Base-by-base conservation (phyloP, 2,329 filamentous ascomycete genomes). In the Claviceps pusilla region DNA sequence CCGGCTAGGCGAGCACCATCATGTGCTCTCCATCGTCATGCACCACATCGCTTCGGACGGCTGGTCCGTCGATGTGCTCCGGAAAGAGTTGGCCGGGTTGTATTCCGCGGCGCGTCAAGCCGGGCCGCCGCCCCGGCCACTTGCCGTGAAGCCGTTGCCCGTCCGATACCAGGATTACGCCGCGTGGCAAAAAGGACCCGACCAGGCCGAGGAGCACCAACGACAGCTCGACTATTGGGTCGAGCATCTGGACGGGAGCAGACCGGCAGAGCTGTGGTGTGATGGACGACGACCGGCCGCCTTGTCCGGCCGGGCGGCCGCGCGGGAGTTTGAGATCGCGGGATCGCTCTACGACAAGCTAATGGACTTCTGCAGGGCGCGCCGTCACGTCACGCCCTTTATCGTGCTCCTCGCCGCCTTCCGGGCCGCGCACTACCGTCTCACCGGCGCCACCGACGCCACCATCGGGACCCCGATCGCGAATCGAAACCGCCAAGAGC, bases 391-490 rank as follows among this genome's bases (percentile, higher is more conserved):
- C 0, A 46, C 43, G 24, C 43, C 43, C 28, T 46, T 28, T 14
- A 46, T 46, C 11, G 43, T 46, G 11, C 43, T 46, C 12, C 43
- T 46, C 11, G 43, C 43, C 12, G 43, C 43, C 4, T 46, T 46
- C 11, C 28, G 43, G 24, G 43, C 43, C 4, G 29, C 43, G 28
- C 43, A 46, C 43, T 46, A 12, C 28, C 43, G 43, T 14, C 43
- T 46, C 12, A 46, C 43, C 11, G 43, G 43, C 43, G 19, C 11
- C 5, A 3, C 11, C 4, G 43, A 46, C 28, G 43, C 43, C 2
- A 46, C 43, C 0, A 29, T 65, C 11, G 63, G 63, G 0, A 59
- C 51, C 1, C 59, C 58, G 0, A 62, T 57, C 3, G 59, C 62
- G 1, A 63, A 63, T 10, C 58, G 62, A 0, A 57, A 62, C 16